These are phyloP conservation scores for Xylariaceae sp. DNA, from an alignment of 2,329 filamentous ascomycete species.

Conservation along the genomic window DNA sequence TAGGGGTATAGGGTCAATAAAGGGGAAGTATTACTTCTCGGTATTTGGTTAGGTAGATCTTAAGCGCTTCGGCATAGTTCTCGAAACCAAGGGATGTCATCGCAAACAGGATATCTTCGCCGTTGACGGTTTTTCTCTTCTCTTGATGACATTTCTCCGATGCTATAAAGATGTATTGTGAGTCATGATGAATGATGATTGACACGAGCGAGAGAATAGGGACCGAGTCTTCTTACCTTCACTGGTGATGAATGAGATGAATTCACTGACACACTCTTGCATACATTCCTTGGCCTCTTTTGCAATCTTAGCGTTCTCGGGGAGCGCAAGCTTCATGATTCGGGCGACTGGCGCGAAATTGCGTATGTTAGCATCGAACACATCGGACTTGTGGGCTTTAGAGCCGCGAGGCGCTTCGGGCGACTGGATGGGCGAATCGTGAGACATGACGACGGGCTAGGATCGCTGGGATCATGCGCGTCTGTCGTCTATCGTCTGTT, in stretches of 20 bases:
- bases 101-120: conserved; percentile 95
- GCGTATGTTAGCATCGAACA: conserved; percentile 85
- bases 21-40: conserved; percentile 68
- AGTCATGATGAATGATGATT: conserved; percentile 1
- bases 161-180: conserved; percentile 49
- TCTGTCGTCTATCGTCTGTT: conserved; percentile 34
- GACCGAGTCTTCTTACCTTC: conserved; percentile 62
- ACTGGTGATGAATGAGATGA: conserved; percentile 99
- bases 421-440: conserved; percentile 50
- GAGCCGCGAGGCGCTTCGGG: conserved; percentile 44
- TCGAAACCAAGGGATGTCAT: conserved; percentile 99
- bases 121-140: conserved; percentile 98
- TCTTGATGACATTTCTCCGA: conserved; percentile 99
- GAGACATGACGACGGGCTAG: conserved; percentile 46
- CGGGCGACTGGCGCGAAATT: conserved; percentile 94
- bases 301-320: conserved; percentile 97
- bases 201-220: background rate
- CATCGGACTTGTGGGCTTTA: conserved; percentile 45
- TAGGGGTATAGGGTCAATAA: conserved; percentile 5
- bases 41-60: conserved; percentile 97
- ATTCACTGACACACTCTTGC: conserved; percentile 99
- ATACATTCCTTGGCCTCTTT: conserved; percentile 99
- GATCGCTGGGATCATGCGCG: conserved; percentile 30
- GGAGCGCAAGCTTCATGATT: conserved; percentile 97
- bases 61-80: conserved; percentile 95